Conservation (phyloP, 768 basidiomycete genomes). For the Mrakia gelida region DNA sequence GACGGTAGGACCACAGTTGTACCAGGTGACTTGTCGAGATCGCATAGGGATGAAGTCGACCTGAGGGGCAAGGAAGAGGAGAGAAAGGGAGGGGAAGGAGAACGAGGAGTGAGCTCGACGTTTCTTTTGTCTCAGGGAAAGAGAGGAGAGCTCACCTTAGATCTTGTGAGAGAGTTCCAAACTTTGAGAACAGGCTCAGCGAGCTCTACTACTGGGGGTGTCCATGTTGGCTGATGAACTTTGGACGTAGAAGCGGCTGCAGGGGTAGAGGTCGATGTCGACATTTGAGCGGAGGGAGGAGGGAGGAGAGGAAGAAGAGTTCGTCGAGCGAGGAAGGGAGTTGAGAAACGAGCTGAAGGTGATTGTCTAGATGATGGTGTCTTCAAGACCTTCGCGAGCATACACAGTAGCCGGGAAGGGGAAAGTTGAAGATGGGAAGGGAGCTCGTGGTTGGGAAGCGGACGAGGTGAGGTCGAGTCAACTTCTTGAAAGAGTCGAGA, state of each 20-base stretch:
- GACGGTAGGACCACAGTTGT: constrained; percentile 97
- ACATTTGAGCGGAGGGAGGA: not conserved
- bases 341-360: not conserved
- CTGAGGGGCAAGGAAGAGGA: constrained; percentile 33
- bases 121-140: not conserved
- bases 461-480: not conserved
- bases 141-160: constrained; percentile 58
- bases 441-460: not conserved
- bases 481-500: not conserved
- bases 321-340: not conserved
- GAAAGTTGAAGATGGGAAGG: not conserved
- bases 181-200: constrained; percentile 70
- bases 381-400: not conserved
- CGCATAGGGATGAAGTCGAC: constrained; percentile 40
- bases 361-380: not conserved
- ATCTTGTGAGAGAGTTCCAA: constrained; percentile 87
- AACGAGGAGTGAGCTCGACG: not conserved
- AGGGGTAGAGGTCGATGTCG: not conserved
- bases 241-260: not conserved
- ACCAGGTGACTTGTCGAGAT: constrained; percentile 72
- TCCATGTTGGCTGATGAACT: constrained; percentile 14
- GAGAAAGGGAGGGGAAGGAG: not conserved
- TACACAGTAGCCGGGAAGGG: not conserved
- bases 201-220: not conserved
- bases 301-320: not conserved